Conservation (phyloP, 768 basidiomycete species). For the Boletus sp. region DNA sequence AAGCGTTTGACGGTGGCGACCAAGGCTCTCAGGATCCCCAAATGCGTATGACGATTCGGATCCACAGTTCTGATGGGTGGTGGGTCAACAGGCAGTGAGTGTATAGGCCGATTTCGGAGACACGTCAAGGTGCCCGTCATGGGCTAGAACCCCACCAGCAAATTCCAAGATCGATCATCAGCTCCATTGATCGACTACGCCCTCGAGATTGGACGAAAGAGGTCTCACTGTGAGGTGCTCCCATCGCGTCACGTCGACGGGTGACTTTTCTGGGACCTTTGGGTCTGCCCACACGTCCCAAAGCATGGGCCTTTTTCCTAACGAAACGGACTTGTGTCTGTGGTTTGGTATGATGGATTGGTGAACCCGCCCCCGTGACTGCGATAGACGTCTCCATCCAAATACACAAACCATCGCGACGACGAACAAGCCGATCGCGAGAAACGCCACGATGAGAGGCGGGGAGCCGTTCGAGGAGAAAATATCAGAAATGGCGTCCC, state of each 20-base stretch:
- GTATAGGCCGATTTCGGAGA: background rate
- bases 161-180: background rate
- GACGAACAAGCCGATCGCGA: conserved; percentile 55
- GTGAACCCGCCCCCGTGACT: conserved; percentile 11
- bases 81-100: background rate
- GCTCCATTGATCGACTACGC: no score
- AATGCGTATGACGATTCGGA: background rate
- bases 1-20: conserved; percentile 4
- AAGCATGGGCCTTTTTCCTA: conserved; percentile 37
- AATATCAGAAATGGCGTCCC: background rate
- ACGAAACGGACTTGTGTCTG: background rate
- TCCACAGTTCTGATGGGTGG: background rate
- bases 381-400: conserved; percentile 40
- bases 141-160: conserved; percentile 13
- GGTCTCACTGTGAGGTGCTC: conserved; percentile 39
- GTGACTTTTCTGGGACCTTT: background rate
- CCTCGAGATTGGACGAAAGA: background rate
- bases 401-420: conserved; percentile 48
- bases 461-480: conserved; percentile 42
- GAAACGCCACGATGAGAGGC: conserved; percentile 55
- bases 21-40: background rate
- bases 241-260: conserved; percentile 31
- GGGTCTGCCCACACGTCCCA: conserved; percentile 42
- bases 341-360: background rate
- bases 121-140: conserved; percentile 19